Evolutionary conservation across 257 asterid species (phyloP).

Genomic region (Primulina huaijiensis): DNA sequence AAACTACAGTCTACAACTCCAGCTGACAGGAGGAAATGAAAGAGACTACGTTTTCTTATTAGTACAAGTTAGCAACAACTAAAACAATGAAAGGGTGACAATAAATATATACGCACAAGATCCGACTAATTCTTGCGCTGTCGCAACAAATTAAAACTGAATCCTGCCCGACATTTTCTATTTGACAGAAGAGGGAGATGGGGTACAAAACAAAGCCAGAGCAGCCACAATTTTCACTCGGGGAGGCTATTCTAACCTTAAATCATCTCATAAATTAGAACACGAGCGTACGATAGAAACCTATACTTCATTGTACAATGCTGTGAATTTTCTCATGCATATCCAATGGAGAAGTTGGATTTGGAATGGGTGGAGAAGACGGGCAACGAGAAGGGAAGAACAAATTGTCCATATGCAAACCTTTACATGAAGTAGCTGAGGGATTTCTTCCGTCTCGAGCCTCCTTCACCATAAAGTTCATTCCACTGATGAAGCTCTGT

Average conservation of each 20-base stretch:
- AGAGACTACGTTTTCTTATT: not conserved
- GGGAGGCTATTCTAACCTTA: slow-evolving; percentile 6
- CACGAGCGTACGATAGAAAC: not conserved
- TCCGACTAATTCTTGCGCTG: not conserved
- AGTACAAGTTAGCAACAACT: not conserved
- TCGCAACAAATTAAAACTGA: not conserved
- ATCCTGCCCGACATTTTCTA: not conserved
- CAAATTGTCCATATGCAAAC: slow-evolving; percentile 8
- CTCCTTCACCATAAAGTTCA: slow-evolving; percentile 54
- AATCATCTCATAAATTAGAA: slow-evolving; percentile 5
- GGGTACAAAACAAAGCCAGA: not conserved
- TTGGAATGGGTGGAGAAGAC: not conserved
- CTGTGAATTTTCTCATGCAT: not conserved
- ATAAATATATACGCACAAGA: slow-evolving; percentile 1
- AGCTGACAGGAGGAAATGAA: not conserved
- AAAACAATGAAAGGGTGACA: not conserved
- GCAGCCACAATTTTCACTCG: not conserved
- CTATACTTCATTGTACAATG: not conserved
- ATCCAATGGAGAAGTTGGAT: not conserved
- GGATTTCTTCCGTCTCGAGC: slow-evolving; percentile 47
- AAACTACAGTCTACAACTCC: not conserved
- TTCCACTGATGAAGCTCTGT: slow-evolving; percentile 55
- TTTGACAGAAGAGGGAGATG: slow-evolving; percentile 5
- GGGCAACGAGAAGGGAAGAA: not conserved
- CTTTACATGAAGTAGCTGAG: slow-evolving; percentile 56